Evolutionary conservation across 495 filamentous ascomycete genomes (phyloP).

Genomic region (Podospora pseudoanserina): DNA sequence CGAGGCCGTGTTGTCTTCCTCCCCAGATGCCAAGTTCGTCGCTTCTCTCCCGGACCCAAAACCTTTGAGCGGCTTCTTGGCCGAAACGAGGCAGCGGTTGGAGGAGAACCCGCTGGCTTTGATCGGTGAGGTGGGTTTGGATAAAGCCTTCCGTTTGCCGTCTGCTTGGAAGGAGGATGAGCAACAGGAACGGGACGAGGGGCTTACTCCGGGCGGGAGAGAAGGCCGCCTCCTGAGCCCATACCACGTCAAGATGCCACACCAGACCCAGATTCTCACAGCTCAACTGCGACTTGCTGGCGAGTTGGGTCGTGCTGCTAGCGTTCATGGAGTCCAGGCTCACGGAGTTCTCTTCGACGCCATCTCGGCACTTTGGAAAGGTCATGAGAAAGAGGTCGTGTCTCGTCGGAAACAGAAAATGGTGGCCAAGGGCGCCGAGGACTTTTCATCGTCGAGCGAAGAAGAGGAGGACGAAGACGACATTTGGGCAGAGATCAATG

Average conservation of each 20-base stretch:
- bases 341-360: conserved; percentile 80
- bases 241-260: conserved; percentile 69
- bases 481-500: not conserved
- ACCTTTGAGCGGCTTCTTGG: conserved; percentile 62
- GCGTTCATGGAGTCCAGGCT: conserved; percentile 86
- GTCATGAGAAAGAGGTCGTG: conserved; percentile 66
- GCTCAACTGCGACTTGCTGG: conserved; percentile 86
- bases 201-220: conserved; percentile 71
- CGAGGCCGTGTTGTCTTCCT: conserved; percentile 54
- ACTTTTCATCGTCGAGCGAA: conserved; percentile 45
- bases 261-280: conserved; percentile 71
- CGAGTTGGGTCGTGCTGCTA: conserved; percentile 73
- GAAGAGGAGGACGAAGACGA: conserved; percentile 29
- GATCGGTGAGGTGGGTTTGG: conserved; percentile 85
- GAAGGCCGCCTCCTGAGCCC: conserved; percentile 73
- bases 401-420: conserved; percentile 58
- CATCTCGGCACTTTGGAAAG: conserved; percentile 73
- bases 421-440: conserved; percentile 43
- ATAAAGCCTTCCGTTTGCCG: conserved; percentile 81
- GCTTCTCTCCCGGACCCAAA: conserved; percentile 65
- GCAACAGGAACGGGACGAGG: conserved; percentile 37
- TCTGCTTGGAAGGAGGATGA: conserved; percentile 48
- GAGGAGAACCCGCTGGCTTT: conserved; percentile 62
- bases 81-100: conserved; percentile 61
- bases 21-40: conserved; percentile 57